phyloP scores from a whole-genome alignment of 192 early-diverging fungal genomes.

The Coemansia sp. region DNA sequence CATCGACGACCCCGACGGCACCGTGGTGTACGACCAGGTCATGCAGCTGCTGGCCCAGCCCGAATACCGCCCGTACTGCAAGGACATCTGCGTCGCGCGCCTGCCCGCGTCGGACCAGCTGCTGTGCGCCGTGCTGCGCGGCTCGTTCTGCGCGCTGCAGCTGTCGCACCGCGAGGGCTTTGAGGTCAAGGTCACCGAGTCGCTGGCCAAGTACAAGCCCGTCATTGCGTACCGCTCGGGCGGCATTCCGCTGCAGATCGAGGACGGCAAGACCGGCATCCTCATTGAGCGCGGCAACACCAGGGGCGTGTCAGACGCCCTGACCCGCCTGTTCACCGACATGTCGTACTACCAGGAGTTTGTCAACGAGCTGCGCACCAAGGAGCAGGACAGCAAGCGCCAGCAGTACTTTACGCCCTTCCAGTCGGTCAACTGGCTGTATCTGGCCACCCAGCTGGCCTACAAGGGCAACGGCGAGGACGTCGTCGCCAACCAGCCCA shows the following conservation, averaged over 20 bases:
- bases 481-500: constrained; percentile 27
- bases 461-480: constrained; percentile 41
- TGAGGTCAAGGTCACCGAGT: constrained; percentile 82
- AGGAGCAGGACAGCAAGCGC: constrained; percentile 55
- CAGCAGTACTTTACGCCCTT: constrained; percentile 65
- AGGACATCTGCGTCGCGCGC: constrained; percentile 59
- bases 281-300: constrained; percentile 62
- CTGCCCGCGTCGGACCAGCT: constrained; percentile 78
- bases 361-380: constrained; percentile 51
- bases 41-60: constrained; percentile 44
- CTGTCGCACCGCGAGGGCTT: constrained; percentile 79
- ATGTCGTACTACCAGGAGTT: constrained; percentile 52
- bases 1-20: constrained; percentile 82
- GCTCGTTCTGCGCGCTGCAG: constrained; percentile 70
- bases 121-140: constrained; percentile 66
- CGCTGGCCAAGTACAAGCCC: constrained; percentile 64
- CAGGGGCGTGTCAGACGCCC: constrained; percentile 56
- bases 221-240: constrained; percentile 64
- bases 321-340: constrained; percentile 60
- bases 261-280: constrained; percentile 63
- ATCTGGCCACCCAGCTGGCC: constrained; percentile 58
- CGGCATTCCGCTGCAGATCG: constrained; percentile 81
- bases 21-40: constrained; percentile 60
- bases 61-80: constrained; percentile 52
- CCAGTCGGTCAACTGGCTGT: constrained; percentile 73